Conservation (phyloP, 2,329 filamentous ascomycete genomes). For the Fusarium sp. region DNA sequence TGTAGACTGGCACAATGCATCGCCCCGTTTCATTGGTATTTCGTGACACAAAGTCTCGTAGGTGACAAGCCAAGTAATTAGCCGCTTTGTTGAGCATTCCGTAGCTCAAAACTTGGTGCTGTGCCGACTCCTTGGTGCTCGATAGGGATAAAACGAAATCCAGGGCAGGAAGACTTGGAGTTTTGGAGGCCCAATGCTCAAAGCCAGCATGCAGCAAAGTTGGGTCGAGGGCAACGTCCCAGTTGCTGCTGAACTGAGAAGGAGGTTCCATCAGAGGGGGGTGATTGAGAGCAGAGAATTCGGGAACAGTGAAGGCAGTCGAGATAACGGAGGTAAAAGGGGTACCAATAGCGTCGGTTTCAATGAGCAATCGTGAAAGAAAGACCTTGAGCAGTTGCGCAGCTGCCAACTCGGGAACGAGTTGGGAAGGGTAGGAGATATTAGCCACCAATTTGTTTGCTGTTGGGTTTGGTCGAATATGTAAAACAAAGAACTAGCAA, state of each 20-base stretch:
- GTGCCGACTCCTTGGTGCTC: not conserved
- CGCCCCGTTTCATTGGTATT: not conserved
- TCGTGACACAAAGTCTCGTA: not conserved
- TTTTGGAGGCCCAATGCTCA: constrained; percentile 10
- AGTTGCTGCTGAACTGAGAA: not conserved
- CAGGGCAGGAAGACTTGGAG: not conserved
- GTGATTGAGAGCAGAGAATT: not conserved
- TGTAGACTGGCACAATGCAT: constrained; percentile 2
- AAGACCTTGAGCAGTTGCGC: constrained; percentile 1
- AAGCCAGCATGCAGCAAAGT: constrained; percentile 3
- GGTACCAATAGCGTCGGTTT: not conserved
- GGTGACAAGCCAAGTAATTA: not conserved
- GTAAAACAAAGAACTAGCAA: not conserved
- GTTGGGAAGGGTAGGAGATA: constrained; percentile 7
- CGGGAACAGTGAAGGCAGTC: not conserved
- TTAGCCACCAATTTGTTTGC: not conserved
- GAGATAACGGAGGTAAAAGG: not conserved
- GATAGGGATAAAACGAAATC: not conserved
- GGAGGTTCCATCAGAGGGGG: constrained; percentile 4
- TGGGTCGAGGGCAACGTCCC: not conserved
- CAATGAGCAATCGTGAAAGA: not conserved
- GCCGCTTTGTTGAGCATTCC: not conserved
- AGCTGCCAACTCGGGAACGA: not conserved
- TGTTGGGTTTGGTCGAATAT: not conserved
- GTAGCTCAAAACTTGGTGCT: not conserved